Percentiles rank a stretch among this genome's conserved stretches.
These are phyloP conservation scores for Penicillium malachiteum DNA, from an alignment of 495 filamentous ascomycete species.

Conservation along the genomic window DNA sequence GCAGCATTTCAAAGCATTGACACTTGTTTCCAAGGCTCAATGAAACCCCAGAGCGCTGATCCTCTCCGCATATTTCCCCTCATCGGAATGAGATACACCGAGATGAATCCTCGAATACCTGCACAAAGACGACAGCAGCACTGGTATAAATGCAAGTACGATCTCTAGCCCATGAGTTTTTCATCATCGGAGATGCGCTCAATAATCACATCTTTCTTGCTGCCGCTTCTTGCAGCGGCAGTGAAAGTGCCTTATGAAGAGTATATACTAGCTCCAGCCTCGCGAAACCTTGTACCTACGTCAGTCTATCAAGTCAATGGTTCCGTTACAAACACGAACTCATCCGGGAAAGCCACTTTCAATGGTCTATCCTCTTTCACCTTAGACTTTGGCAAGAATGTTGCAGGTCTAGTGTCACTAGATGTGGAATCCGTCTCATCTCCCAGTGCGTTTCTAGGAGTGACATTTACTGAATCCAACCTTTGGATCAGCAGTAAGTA, in stretches of 20 bases:
- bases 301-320: conserved; percentile 38
- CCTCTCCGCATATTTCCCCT: no score
- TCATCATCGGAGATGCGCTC: no score
- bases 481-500: conserved; percentile 40
- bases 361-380: conserved; percentile 36
- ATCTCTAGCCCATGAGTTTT: no score
- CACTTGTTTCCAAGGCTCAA: no score
- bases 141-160: no score
- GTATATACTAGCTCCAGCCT: conserved; percentile 44
- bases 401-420: conserved; percentile 42
- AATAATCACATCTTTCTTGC: conserved; percentile 20
- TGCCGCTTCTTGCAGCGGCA: conserved; percentile 2
- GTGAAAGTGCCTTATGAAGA: conserved; percentile 25
- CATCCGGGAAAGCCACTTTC: conserved; percentile 4
- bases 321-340: conserved; percentile 30
- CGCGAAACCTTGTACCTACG: conserved; percentile 30
- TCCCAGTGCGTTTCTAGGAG: conserved; percentile 35
- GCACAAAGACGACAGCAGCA: no score
- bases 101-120: no score
- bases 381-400: conserved; percentile 47
- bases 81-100: no score
- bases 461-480: conserved; percentile 44
- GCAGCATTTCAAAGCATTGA: no score
- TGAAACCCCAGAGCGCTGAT: no score
- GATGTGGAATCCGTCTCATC: conserved; percentile 26